A percentile compares a stretch with the other conserved stretches of the same genome.
phyloP scores from a whole-genome alignment of 768 basidiomycete genomes.

The Suillus subluteus region DNA sequence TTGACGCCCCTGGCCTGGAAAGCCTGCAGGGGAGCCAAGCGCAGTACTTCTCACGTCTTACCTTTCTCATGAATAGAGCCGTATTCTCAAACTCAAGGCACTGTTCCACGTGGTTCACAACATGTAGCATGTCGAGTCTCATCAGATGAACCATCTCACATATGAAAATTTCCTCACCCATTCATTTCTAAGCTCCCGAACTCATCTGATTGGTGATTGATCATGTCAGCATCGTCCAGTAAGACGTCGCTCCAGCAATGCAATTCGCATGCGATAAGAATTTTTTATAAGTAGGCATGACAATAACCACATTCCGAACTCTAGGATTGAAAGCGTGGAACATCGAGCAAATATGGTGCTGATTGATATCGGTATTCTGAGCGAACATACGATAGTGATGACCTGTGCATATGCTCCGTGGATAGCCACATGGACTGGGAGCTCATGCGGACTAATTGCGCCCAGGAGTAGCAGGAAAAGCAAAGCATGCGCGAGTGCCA shows the following conservation, averaged over 20 bases:
- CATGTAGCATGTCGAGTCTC: not conserved
- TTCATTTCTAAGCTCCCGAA: not conserved
- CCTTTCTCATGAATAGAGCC: not conserved
- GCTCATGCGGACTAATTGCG: not conserved
- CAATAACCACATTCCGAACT: not conserved
- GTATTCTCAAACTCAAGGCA: not conserved
- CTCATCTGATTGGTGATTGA: not conserved
- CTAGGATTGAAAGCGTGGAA: conserved; percentile 6
- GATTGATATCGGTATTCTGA: not conserved
- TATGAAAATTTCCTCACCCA: not conserved
- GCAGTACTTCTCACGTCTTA: not conserved
- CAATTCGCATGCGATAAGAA: conserved; percentile 3
- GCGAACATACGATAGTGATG: not conserved
- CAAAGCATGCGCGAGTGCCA: not conserved
- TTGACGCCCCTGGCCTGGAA: not conserved
- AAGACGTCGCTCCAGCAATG: not conserved
- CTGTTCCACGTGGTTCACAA: not conserved
- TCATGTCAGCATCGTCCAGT: not conserved
- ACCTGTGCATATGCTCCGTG: not conserved
- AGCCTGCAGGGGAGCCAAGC: not conserved
- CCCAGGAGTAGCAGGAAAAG: not conserved
- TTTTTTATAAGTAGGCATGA: conserved; percentile 4
- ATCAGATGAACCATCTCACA: not conserved
- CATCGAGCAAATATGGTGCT: conserved; percentile 1
- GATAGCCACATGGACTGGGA: not conserved